phyloP scores from a whole-genome alignment of 225 moss, liverwort and hornwort species.

The Polytrichum commune region DNA sequence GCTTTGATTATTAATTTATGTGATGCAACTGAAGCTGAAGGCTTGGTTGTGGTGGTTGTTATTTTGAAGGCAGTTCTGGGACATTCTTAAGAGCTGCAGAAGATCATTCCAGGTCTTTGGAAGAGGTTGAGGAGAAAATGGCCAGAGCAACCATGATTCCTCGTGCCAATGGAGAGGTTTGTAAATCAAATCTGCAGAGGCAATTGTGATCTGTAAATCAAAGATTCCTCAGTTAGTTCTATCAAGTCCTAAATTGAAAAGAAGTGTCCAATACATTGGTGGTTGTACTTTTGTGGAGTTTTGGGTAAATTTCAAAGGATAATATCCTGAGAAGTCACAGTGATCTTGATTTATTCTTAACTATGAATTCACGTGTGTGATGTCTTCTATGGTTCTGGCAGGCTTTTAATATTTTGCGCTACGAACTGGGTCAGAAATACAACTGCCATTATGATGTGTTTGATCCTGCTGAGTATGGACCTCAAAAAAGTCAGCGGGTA shows the following conservation, averaged over 20 bases:
- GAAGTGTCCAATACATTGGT: too few relatives aligned
- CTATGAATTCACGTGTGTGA: too few relatives aligned
- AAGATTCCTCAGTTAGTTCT: too few relatives aligned
- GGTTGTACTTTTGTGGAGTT: too few relatives aligned
- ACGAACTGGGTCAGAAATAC: constrained; percentile 91
- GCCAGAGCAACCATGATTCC: constrained; percentile 95
- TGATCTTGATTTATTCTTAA: too few relatives aligned
- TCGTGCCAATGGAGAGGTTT: constrained; percentile 85
- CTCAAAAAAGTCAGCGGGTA: constrained; percentile 97
- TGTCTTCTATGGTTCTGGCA: constrained; percentile 28
- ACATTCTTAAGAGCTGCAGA: constrained; percentile 72
- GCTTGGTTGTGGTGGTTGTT: constrained; percentile 19
- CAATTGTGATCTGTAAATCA: neutral
- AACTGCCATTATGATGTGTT: constrained; percentile 96
- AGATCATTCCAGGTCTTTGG: constrained; percentile 63
- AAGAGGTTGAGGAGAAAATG: constrained; percentile 81
- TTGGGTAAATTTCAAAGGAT: too few relatives aligned
- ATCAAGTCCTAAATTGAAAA: too few relatives aligned
- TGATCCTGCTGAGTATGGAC: constrained; percentile 92
- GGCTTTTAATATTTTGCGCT: constrained; percentile 96
- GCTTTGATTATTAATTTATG: neutral
- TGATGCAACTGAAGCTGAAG: constrained; percentile 1
- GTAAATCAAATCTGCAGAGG: neutral
- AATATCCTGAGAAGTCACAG: too few relatives aligned
- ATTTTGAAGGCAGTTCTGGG: constrained; percentile 79